These are phyloP conservation scores for Penicillium sclerotiorum DNA, from an alignment of 2,329 filamentous ascomycete species.

Conservation along the genomic window DNA sequence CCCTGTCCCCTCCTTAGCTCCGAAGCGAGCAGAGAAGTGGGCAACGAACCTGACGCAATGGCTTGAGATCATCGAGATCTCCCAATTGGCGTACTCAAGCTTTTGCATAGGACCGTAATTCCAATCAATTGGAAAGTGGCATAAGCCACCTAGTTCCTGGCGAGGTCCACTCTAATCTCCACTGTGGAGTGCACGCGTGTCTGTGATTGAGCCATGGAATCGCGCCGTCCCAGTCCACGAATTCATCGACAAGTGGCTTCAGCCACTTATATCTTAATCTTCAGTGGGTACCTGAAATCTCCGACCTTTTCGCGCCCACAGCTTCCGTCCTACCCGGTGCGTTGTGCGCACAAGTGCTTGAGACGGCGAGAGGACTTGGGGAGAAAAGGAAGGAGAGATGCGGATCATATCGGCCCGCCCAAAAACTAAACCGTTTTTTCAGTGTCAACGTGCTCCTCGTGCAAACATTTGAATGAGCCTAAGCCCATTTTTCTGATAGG, in stretches of 20 bases:
- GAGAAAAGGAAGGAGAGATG: background rate
- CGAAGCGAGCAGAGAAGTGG: background rate
- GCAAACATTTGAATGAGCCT: background rate
- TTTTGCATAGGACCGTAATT: constrained; percentile 4
- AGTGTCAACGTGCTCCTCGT: background rate
- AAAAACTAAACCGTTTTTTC: background rate
- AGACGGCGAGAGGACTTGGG: background rate
- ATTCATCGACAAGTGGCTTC: background rate
- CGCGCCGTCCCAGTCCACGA: background rate
- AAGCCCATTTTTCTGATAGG: background rate
- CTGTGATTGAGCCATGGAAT: constrained; percentile 14
- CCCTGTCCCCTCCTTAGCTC: background rate
- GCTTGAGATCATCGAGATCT: constrained; percentile 16
- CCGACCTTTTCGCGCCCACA: background rate
- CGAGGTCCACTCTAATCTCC: constrained; percentile 13
- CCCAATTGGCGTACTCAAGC: constrained; percentile 10
- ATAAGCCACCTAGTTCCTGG: constrained; percentile 15
- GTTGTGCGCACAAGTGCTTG: background rate
- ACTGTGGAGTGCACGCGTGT: background rate
- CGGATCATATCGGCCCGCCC: background rate
- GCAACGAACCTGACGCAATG: constrained; percentile 17
- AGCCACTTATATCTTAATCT: background rate
- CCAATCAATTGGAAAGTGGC: constrained; percentile 13
- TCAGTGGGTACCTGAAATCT: background rate
- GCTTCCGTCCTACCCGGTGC: background rate